Evolutionary conservation across 495 filamentous ascomycete genomes (phyloP).

Genomic region (Cenococcum geophilum): DNA sequence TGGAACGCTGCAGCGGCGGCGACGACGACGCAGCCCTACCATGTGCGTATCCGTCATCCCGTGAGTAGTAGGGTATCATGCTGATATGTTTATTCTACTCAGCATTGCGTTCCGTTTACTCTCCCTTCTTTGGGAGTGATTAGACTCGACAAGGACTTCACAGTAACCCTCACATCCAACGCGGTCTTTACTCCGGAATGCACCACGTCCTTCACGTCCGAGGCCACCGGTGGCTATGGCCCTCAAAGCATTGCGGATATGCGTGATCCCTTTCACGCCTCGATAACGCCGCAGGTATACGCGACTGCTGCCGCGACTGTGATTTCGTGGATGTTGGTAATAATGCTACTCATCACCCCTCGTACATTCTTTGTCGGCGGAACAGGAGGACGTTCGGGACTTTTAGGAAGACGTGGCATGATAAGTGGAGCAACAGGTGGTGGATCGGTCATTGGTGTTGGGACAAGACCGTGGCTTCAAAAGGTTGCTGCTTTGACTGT

Average conservation of each 20-base stretch:
- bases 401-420: constrained; percentile 76
- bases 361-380: constrained; percentile 84
- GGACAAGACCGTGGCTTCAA: constrained; percentile 89
- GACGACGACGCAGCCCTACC: neutral
- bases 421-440: constrained; percentile 68
- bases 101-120: constrained; percentile 41
- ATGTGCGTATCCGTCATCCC: neutral
- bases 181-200: constrained; percentile 41
- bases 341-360: constrained; percentile 88
- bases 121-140: constrained; percentile 39
- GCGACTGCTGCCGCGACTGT: constrained; percentile 86
- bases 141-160: constrained; percentile 27
- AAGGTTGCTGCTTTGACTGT: constrained; percentile 88
- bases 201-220: constrained; percentile 20
- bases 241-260: constrained; percentile 47
- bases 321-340: constrained; percentile 86
- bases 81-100: neutral
- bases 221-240: constrained; percentile 19
- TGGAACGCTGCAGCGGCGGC: constrained; percentile 4
- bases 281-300: constrained; percentile 83
- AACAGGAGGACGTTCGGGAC: constrained; percentile 56
- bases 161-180: constrained; percentile 37
- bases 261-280: constrained; percentile 85
- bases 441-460: constrained; percentile 72
- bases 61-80: neutral